Conservation (phyloP, 2,329 filamentous ascomycete species). For the Thelonectria olida region DNA sequence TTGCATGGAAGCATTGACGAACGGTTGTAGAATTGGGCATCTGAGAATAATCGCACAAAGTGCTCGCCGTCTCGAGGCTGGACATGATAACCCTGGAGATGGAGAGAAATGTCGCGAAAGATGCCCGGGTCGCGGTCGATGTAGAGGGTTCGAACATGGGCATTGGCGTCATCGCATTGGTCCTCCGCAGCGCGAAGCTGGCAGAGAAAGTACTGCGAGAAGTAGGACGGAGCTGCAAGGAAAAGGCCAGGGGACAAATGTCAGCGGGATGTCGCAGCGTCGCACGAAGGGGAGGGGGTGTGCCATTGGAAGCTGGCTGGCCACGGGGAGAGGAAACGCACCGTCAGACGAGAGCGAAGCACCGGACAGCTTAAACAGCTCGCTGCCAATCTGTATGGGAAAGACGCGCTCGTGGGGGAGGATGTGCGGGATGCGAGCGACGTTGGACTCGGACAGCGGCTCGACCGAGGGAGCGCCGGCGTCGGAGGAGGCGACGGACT, state of each 20-base stretch:
- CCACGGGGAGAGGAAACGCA: slow-evolving; percentile 49
- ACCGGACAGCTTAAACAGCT: slow-evolving; percentile 77
- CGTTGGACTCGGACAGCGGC: slow-evolving; percentile 42
- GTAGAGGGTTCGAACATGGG: slow-evolving; percentile 80
- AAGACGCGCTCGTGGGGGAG: slow-evolving; percentile 78
- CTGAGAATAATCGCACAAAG: slow-evolving; percentile 91
- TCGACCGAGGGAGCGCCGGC: slow-evolving; percentile 33
- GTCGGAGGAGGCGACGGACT: slow-evolving; percentile 40
- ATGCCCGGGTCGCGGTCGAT: slow-evolving; percentile 93
- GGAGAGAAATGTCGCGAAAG: slow-evolving; percentile 87
- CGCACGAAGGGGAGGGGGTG: neutral
- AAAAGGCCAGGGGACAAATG: neutral
- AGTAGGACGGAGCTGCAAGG: slow-evolving; percentile 85
- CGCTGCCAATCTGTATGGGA: slow-evolving; percentile 77
- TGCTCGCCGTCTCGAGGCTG: slow-evolving; percentile 82
- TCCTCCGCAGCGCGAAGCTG: slow-evolving; percentile 75
- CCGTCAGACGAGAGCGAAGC: slow-evolving; percentile 79
- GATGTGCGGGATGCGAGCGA: slow-evolving; percentile 62
- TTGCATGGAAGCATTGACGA: slow-evolving; percentile 44
- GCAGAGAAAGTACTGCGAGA: slow-evolving; percentile 91
- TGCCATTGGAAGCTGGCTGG: neutral
- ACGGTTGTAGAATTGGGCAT: slow-evolving; percentile 94
- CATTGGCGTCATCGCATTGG: slow-evolving; percentile 60
- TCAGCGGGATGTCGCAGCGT: slow-evolving; percentile 20
- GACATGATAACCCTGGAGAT: slow-evolving; percentile 93